Evolutionary conservation across 73 alveolate species (phyloP).

Genomic region (Paramecium primaurelia): DNA sequence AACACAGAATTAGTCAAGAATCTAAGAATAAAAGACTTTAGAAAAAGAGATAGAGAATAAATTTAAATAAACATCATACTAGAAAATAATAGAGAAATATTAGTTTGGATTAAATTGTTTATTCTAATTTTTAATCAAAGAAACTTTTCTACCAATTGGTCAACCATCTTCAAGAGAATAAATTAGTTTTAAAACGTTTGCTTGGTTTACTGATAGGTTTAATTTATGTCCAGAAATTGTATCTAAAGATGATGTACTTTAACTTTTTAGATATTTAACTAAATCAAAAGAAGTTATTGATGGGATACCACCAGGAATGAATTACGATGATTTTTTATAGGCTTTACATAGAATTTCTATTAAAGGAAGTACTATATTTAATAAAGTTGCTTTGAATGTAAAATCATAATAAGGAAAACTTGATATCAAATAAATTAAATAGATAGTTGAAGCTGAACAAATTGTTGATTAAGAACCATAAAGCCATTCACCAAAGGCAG

Average conservation of each 20-base stretch:
- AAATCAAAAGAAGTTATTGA: background rate
- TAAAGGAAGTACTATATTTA: background rate
- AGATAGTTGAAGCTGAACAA: background rate
- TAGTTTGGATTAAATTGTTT: background rate
- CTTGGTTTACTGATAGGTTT: constrained; percentile 21
- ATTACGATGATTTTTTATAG: background rate
- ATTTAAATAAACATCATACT: background rate
- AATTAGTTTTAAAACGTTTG: background rate
- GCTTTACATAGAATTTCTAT: background rate
- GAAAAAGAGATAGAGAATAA: constrained; percentile 5
- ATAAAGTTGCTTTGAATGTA: background rate
- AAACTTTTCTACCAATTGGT: background rate
- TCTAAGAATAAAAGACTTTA: background rate
- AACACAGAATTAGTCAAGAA: background rate
- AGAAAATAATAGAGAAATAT: background rate
- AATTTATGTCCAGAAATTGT: constrained; percentile 29
- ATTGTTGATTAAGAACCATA: background rate
- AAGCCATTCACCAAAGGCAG: background rate
- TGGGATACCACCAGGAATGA: constrained; percentile 1
- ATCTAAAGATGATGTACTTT: background rate
- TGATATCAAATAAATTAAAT: background rate
- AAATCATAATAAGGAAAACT: background rate
- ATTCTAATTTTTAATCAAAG: background rate
- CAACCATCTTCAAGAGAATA: constrained; percentile 22
- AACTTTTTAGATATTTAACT: background rate